Conservation (phyloP, 371 early-diverging fungal genomes). For the Actinomortierella ambigua region DNA sequence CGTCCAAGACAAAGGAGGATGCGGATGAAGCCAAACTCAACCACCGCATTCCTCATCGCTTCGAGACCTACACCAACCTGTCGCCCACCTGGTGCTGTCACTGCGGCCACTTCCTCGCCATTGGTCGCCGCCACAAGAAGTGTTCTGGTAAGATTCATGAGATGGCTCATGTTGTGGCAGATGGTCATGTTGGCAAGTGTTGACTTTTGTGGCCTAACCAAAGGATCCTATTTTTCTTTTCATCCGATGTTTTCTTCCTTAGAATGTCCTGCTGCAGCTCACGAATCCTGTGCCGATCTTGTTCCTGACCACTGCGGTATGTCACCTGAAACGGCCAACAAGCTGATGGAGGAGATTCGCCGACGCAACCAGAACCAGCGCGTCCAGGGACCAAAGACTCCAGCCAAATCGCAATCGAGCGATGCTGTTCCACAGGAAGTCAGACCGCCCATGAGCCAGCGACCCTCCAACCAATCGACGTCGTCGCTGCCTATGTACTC, state of each 20-base stretch:
- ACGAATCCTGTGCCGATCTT: slow-evolving; percentile 77
- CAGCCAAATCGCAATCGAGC: too few relatives aligned
- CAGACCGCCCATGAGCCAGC: not conserved
- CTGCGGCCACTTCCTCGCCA: slow-evolving; percentile 88
- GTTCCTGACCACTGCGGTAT: slow-evolving; percentile 93
- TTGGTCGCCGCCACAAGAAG: slow-evolving; percentile 70
- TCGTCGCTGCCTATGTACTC: slow-evolving; percentile 7
- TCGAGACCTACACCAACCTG: slow-evolving; percentile 73
- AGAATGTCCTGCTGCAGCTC: slow-evolving; percentile 81
- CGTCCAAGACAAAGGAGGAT: slow-evolving; percentile 48
- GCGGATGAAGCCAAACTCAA: slow-evolving; percentile 65
- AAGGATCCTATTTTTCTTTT: slow-evolving; percentile 10
- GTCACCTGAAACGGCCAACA: slow-evolving; percentile 77
- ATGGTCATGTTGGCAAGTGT: not conserved
- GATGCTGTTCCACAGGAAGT: too few relatives aligned
- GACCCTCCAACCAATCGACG: not conserved
- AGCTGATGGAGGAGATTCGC: slow-evolving; percentile 68
- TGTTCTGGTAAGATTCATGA: slow-evolving; percentile 54
- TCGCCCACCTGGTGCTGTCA: slow-evolving; percentile 93
- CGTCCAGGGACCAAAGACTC: slow-evolving; percentile 6
- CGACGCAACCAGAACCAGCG: slow-evolving; percentile 40
- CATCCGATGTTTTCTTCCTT: slow-evolving; percentile 4
- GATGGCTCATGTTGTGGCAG: not conserved
- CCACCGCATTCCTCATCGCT: slow-evolving; percentile 92
- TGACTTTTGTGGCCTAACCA: slow-evolving; percentile 1